Base-by-base conservation (phyloP, 768 basidiomycete genomes). In the Suillus lakei region DNA sequence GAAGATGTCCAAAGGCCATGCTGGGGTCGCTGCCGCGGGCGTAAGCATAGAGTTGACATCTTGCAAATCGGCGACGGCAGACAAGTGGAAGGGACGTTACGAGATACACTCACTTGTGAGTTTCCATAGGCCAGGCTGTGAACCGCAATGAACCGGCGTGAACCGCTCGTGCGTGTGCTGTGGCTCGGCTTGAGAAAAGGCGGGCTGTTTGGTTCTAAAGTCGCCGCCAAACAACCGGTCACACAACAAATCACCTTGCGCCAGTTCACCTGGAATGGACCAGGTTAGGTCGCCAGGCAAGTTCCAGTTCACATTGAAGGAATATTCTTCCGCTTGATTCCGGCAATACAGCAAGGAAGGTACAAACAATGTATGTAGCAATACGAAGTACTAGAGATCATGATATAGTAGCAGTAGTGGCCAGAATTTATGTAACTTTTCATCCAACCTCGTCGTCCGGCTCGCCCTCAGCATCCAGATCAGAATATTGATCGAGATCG, bases 1-100 rank as follows among this genome's bases (percentile, higher is more conserved):
- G 80, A 72, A 89, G 80, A 75, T 87, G 87, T 66, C 80, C 81
- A 81, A 88, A 89, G 72, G 87, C 81, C 85, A 89, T 88, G 68
- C 77, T 78, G 66, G 82, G 77, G 74, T 88, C 87, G 77, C 87
- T 88, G 74, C 44, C 46, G 75, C 66, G 71, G 72, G 75, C 48
- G 38, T 36, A 48, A 67, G 62, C 65, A 67, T 50, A 26, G 36
- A 43, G 68, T 60, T 67, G 67, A 65, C 65, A 70, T 73, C 38
- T 63, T 46, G 61, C 15, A 39, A 28, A 34, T 64, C 63, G 39
- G 65, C 38, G 44, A 55, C 44, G 16, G 44, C 55, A 38, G 54
- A 48, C n/a, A 38, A 60, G 53, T 13, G n/a, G 28, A 62, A 60
- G 36, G 51, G 48, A 39, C n/a, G 36, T 61, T 62, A 62, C 68